Base-by-base conservation (phyloP, 1,284 basidiomycete species). In the Inonotus hispidus region DNA sequence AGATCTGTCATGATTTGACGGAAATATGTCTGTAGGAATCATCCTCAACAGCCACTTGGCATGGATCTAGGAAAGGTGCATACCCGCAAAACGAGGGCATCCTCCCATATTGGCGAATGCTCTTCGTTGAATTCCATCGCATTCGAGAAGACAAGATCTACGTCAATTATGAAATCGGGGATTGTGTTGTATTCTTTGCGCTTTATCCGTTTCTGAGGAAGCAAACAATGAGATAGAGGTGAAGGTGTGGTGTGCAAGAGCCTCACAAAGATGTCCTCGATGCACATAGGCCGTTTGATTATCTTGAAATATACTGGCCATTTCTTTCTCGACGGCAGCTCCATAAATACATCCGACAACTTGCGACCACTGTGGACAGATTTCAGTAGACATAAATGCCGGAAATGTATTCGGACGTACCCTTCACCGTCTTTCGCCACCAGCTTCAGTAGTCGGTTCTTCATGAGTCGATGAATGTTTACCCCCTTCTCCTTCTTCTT, bases 111-210 rank as follows among this genome's bases (percentile, higher is more conserved):
- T 59, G 72, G 77, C 23, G 86, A 90, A 67, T 87, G 80, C 25
- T 92, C 90, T 66, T 82, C 83, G 66, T 92, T 92, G 74, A 91
- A 92, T 56, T 81, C 74, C 71, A 93, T 80, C 2, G 95, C 95
- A 71, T 98, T 98, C n/a, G 84, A 82, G 74, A 95, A 96, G 52
- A 97, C 89, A 47, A 93, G 82, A 68, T 95, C 92, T 6, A 95
- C 87, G 66, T 97, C 95, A 32, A 83, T 82, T 56, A 89, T 88
- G 69, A 95, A 94, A 41, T 90, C 86, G 3, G 82, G 77, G 1
- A 84, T 75, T 0, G 79, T 79, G 32, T 69, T 66, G 66, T 92
- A 92, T 66, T 88, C 87, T 70, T 90, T 91, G 59, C 82, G 81
- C 69, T 90, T 90, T 65, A 92, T 75, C 52, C 79, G 82, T 83